Evolutionary conservation across 2,329 filamentous ascomycete species (phyloP), one percentile per base, ranked within the genome.

Genomic region (Pseudogymnoascus sp.): DNA sequence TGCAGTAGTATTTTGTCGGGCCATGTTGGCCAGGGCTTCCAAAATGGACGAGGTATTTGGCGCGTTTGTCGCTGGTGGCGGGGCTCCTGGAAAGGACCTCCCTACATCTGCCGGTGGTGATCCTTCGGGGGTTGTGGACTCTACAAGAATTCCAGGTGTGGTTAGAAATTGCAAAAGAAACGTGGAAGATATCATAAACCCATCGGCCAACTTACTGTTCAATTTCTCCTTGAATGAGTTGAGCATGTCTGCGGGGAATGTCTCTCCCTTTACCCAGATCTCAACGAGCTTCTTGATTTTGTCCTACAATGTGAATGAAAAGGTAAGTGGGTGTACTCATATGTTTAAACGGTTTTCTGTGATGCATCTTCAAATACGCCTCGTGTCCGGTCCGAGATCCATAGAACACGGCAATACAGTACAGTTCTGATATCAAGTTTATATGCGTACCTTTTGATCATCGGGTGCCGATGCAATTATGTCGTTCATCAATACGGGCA

Each of bases 251-350:
- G 82, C 75, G 26, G 95, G 92, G 76, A 99, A 97, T 21, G 93
- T 97, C 74, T 89, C 88, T 68, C 91, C 91, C 73, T 95, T 95
- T 75, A 97, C 93, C 95, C 95, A 99, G 69, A 99, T 99, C 74
- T 96, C 93, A 78, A 97, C 81, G 70, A 99, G 84, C 76, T 97
- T 97, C 74, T 83, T 87, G 77, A 97, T 93, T 80, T 97, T 97
- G 75, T 96, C 91, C 90, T 95, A 88, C 80, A 86, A 74, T 69
- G 74, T 68, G 73, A 73, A 74, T 65, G 77, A 64, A 61, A 76
- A 78, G 73, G 80, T 83, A 79, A 83, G 80, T 79, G 68, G 71
- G 65, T 64, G 67, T 71, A 72, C 70, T 68, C 65, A 66, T 57
- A 57, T 34, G 51, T 34, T 57, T 8, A 12, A 57, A 31, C 26